Base-by-base conservation (phyloP, 352 stramenopile genomes). In the Pythium angustatum region DNA sequence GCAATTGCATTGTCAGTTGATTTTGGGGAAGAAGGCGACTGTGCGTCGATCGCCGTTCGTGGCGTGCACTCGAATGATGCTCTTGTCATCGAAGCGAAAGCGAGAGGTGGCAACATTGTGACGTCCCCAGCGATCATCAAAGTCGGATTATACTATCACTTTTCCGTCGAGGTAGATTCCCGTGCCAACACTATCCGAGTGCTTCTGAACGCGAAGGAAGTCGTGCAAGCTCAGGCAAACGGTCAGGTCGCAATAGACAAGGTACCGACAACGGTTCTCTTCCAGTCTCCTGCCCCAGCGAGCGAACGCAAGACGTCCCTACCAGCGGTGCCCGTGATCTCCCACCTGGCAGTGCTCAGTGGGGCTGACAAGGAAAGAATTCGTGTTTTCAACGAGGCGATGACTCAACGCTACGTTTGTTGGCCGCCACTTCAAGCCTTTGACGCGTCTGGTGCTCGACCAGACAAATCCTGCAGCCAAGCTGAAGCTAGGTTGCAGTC, bases 381-480 rank as follows among this genome's bases (percentile, higher is more conserved):
- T 30, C 34, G 53, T 45, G 24, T 17, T 0, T 84, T 91, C 53
- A 80, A 68, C 41, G 40, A 51, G 24, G 41, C 36, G 15, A 82
- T 92, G 74, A 78, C 66, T 27, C 47, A 69, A 19, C 68, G 64
- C 9, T 91, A 76, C 47, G 76, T 93, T 9, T 72, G 59, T 33
- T 72, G 72, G 43, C 71, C 76, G 26, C 76, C 80, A 5, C 66
- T 93, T 2, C 54, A 62, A 48, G 73, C 77, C 17, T 87, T 76
- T 66, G 71, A 72, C 6, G 19, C 64, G 0, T 57, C 75, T 24
- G 81, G 81, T 22, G 38, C 63, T 19, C 43, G 51, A 24, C 41
- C 33, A 5, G 75, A 66, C 31, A 68, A 77, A 40, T 62, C 22
- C 3, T 91, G 78, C 30, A 33, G 17, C 6, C 61, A 79, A 12